Conservation (phyloP, 495 filamentous ascomycete genomes). For the Penicillium mononematosum region DNA sequence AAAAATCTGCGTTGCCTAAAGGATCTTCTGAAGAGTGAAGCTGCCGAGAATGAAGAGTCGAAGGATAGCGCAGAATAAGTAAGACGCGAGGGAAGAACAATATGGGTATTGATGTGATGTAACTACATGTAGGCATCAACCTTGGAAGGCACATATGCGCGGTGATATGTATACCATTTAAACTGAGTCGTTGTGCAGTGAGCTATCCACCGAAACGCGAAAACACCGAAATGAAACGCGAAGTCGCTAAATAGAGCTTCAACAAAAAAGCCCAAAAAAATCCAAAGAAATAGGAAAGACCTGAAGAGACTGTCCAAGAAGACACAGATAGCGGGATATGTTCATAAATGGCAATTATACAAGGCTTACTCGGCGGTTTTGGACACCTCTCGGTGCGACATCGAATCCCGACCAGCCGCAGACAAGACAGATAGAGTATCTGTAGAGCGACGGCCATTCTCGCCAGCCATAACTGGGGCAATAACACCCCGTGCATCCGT, state of each 20-base stretch:
- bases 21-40: too few relatives aligned
- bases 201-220: slow-evolving; percentile 6
- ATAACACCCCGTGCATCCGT: slow-evolving; percentile 34
- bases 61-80: too few relatives aligned
- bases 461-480: slow-evolving; percentile 15
- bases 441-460: slow-evolving; percentile 27
- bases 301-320: background rate
- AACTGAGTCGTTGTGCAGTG: too few relatives aligned
- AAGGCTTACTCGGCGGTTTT: slow-evolving; percentile 26
- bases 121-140: too few relatives aligned
- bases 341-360: slow-evolving; percentile 7
- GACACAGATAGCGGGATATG: slow-evolving; percentile 6
- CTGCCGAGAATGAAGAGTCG: too few relatives aligned
- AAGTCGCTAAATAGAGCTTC: background rate
- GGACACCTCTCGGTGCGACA: slow-evolving; percentile 26
- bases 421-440: slow-evolving; percentile 29
- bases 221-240: background rate
- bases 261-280: background rate
- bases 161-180: too few relatives aligned
- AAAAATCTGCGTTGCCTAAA: too few relatives aligned
- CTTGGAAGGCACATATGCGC: too few relatives aligned
- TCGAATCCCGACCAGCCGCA: slow-evolving; percentile 13
- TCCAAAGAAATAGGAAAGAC: background rate
- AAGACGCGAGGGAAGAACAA: too few relatives aligned
- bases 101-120: too few relatives aligned